Conservation (phyloP, 176 grass and related monocot genomes). For the Carex parvula region DNA sequence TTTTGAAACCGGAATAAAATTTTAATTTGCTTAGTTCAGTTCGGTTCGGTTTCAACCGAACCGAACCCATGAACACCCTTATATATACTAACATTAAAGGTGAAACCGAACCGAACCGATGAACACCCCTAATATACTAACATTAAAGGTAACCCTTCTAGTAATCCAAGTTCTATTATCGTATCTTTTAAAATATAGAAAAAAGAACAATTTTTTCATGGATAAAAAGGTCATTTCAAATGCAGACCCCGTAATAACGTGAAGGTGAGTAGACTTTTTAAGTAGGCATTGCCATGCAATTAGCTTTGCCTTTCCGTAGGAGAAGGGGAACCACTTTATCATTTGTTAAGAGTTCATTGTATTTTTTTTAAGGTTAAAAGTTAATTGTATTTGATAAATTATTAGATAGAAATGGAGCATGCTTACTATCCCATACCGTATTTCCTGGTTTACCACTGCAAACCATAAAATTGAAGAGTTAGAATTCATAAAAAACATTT, state of each 20-base stretch:
- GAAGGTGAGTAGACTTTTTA: background rate
- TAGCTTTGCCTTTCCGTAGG: conserved; percentile 3
- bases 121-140: no score
- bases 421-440: background rate
- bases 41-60: no score
- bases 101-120: no score
- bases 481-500: background rate
- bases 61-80: no score
- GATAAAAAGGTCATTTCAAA: background rate
- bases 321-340: conserved; percentile 1
- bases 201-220: background rate
- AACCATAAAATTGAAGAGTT: background rate
- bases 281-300: background rate
- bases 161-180: no score
- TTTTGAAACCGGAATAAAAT: no score
- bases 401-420: background rate
- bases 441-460: background rate
- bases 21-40: no score
- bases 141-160: no score
- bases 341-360: background rate
- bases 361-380: background rate
- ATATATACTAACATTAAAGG: no score
- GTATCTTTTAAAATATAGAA: background rate
- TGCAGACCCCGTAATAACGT: background rate
- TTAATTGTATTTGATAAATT: background rate